These are phyloP conservation scores for Rhodofomes roseus DNA, from an alignment of 1,284 basidiomycete genomes.

Conservation along the genomic window DNA sequence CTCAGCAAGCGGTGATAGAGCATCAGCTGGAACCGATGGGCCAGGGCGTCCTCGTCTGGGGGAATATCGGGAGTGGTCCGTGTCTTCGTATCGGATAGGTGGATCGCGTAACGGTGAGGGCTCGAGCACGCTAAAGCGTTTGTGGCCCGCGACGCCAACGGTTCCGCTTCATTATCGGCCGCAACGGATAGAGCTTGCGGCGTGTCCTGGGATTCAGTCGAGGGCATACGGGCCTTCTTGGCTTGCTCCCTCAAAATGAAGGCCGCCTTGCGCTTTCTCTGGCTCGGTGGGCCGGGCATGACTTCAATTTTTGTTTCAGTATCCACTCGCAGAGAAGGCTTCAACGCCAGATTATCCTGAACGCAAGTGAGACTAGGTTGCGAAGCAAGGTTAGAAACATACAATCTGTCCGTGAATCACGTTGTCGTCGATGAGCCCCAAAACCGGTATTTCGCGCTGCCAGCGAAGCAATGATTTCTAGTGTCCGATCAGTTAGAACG, in stretches of 20 bases:
- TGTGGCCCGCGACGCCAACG: neutral
- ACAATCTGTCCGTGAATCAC: neutral
- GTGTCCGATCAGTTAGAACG: no score
- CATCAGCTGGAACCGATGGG: neutral
- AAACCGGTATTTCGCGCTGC: neutral
- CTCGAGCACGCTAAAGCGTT: neutral
- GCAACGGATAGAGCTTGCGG: neutral
- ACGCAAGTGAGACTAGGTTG: neutral
- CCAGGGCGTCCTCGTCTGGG: neutral
- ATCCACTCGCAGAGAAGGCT: neutral
- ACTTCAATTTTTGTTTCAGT: neutral
- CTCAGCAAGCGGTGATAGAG: neutral
- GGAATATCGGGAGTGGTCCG: neutral
- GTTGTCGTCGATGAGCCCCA: neutral
- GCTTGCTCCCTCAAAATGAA: neutral
- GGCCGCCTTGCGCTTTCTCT: neutral
- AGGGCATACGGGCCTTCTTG: neutral
- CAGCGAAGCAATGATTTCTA: neutral
- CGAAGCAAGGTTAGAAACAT: neutral
- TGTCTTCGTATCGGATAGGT: neutral
- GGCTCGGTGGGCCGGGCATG: neutral
- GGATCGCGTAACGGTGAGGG: neutral
- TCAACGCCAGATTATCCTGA: neutral
- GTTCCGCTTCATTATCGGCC: neutral
- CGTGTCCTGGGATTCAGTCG: neutral